These are phyloP conservation scores for Hordeum marinum DNA, from an alignment of 176 grass and related monocot genomes.

Conservation along the genomic window DNA sequence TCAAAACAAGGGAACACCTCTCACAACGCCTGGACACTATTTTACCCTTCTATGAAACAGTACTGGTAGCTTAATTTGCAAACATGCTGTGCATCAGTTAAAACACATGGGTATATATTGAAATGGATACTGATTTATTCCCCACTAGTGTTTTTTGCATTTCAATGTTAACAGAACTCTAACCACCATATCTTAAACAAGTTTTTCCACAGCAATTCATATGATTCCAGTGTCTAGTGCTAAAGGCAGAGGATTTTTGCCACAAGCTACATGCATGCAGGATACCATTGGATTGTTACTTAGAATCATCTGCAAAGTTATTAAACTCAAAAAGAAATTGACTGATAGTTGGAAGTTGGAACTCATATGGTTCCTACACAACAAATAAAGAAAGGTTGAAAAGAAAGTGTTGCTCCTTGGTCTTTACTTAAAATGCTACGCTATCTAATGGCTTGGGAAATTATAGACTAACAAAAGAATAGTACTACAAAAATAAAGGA, in stretches of 20 bases:
- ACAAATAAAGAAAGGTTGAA: neutral
- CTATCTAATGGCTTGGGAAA: neutral
- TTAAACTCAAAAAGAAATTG: neutral
- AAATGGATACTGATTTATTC: neutral
- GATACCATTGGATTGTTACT: slow-evolving; percentile 8
- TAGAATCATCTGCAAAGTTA: neutral
- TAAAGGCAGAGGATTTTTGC: neutral
- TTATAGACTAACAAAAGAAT: slow-evolving; percentile 4
- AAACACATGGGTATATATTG: neutral
- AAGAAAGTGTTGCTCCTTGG: neutral
- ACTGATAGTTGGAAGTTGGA: neutral
- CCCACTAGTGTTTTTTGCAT: neutral
- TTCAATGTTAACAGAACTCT: neutral
- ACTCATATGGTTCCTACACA: neutral
- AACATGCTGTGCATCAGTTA: neutral
- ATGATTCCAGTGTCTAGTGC: neutral
- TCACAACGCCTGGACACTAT: neutral
- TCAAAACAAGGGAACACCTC: neutral
- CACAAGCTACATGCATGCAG: neutral
- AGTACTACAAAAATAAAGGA: neutral
- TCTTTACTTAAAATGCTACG: neutral
- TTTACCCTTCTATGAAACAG: neutral
- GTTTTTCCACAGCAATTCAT: neutral
- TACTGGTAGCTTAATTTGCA: neutral
- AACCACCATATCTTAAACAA: neutral